Percentiles rank a stretch among this genome's conserved stretches.
phyloP scores from a whole-genome alignment of 1,284 basidiomycete genomes.

The Fomitopsis palustris region DNA sequence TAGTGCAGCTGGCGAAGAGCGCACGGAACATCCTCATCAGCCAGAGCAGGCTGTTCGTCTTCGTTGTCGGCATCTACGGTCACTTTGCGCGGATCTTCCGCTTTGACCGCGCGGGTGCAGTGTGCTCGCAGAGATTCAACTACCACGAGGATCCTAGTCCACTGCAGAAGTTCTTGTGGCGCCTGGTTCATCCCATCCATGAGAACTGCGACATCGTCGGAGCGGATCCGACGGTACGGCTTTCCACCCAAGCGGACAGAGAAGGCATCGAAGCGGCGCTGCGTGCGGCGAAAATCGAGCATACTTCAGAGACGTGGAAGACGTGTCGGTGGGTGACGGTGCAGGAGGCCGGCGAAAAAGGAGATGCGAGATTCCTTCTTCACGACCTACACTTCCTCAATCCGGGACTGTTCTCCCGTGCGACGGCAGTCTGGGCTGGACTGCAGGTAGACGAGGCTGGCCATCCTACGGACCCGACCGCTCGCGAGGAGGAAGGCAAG shows the following conservation, averaged over 20 bases:
- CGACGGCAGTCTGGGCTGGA: not conserved
- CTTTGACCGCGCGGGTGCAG: constrained; percentile 10
- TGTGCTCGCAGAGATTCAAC: constrained; percentile 1
- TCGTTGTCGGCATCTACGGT: constrained; percentile 15
- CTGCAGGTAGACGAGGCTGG: not conserved
- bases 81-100: constrained; percentile 10
- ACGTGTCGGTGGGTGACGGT: not conserved
- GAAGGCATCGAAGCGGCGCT: not conserved
- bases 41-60: constrained; percentile 7
- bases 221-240: not conserved
- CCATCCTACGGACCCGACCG: not conserved
- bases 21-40: constrained; percentile 9
- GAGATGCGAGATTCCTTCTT: not conserved
- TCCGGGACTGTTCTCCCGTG: not conserved
- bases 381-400: constrained; percentile 10
- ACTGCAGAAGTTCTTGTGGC: constrained; percentile 13
- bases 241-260: not conserved
- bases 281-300: not conserved
- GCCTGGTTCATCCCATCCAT: constrained; percentile 9
- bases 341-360: not conserved
- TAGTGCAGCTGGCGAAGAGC: constrained; percentile 7
- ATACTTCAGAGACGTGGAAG: not conserved
- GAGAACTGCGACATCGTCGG: not conserved
- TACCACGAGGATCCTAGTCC: constrained; percentile 5
- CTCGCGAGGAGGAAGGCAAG: too few species aligned